phyloP scores from a whole-genome alignment of 805 yeast species.

The Torulaspora delbrueckii region DNA sequence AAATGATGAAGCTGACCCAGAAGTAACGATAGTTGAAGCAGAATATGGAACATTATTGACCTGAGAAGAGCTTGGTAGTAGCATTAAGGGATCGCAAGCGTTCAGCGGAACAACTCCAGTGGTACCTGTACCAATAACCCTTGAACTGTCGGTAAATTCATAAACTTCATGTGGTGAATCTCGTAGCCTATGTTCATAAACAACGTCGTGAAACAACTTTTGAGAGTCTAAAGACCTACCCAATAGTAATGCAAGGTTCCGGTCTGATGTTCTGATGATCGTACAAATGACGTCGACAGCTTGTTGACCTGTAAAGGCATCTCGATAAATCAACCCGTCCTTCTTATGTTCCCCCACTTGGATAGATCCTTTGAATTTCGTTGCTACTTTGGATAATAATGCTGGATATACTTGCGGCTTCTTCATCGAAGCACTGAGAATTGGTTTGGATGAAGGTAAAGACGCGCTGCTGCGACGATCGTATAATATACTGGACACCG shows the following conservation, averaged over 20 bases:
- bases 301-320: constrained; percentile 88
- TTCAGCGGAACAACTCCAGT: constrained; percentile 24
- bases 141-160: constrained; percentile 55
- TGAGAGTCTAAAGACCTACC: constrained; percentile 95
- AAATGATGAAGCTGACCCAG: constrained; percentile 20
- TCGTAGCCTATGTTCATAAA: constrained; percentile 87
- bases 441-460: constrained; percentile 40
- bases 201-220: constrained; percentile 88
- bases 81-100: constrained; percentile 28
- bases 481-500: constrained; percentile 19
- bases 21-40: constrained; percentile 13
- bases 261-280: constrained; percentile 82
- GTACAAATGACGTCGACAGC: constrained; percentile 89
- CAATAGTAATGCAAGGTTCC: constrained; percentile 80
- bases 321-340: constrained; percentile 87
- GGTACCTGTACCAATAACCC: constrained; percentile 30
- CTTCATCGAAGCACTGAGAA: constrained; percentile 39
- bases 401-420: constrained; percentile 87
- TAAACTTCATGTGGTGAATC: constrained; percentile 86
- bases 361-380: constrained; percentile 63
- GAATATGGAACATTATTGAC: constrained; percentile 10
- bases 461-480: constrained; percentile 27
- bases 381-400: constrained; percentile 76
- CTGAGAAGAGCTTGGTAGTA: constrained; percentile 21
- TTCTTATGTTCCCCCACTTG: constrained; percentile 74